A percentile compares a stretch with the other conserved stretches of the same genome.
Evolutionary conservation across 1,139 yeast species (phyloP).

Genomic region (Blastobotrys ciferrii): DNA sequence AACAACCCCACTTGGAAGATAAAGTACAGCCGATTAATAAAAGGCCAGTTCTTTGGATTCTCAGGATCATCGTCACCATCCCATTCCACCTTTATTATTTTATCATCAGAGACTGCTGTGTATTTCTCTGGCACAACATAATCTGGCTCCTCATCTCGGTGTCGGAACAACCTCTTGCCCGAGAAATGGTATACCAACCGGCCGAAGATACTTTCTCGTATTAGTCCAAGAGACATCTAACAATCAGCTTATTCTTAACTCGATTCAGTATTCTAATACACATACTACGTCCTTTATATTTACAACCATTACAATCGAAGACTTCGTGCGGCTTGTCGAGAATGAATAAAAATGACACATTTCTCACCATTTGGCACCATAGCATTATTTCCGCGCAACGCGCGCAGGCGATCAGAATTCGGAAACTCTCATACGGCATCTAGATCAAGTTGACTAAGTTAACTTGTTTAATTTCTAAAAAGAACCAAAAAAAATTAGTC

Average conservation of each 20-base stretch:
- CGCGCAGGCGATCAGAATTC: no score
- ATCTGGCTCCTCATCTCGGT: conserved; percentile 20
- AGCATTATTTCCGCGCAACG: not conserved
- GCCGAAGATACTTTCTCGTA: conserved; percentile 20
- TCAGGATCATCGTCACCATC: conserved; percentile 58
- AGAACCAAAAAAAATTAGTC: no score
- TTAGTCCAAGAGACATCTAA: not conserved
- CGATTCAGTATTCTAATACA: no score
- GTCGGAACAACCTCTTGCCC: conserved; percentile 15
- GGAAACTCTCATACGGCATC: no score
- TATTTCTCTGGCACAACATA: conserved; percentile 22
- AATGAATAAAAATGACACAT: not conserved
- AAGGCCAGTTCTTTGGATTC: conserved; percentile 62
- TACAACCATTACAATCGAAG: no score
- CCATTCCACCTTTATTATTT: conserved; percentile 51
- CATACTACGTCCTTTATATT: no score
- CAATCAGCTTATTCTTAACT: not conserved
- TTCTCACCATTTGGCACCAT: not conserved
- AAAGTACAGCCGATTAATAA: conserved; percentile 40
- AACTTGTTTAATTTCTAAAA: no score
- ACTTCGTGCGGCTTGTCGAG: not conserved
- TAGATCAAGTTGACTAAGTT: no score
- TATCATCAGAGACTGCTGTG: conserved; percentile 20
- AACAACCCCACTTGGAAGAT: conserved; percentile 44
- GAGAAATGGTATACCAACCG: conserved; percentile 19